These are phyloP conservation scores for Pouteria campechiana DNA, from an alignment of 179 eudicot genomes.

Conservation along the genomic window DNA sequence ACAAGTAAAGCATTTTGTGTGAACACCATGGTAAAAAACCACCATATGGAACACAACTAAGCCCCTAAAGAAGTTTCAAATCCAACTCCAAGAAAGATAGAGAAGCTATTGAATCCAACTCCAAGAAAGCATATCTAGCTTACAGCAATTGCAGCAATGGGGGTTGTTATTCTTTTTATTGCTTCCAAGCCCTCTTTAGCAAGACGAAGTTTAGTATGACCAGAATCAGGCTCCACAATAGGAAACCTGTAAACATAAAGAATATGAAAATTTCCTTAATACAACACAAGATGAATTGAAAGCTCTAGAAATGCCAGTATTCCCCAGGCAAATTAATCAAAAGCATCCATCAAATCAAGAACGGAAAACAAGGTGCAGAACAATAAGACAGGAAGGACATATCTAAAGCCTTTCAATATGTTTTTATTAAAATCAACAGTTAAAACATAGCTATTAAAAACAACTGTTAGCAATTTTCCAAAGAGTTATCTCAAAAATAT, in stretches of 20 bases:
- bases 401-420: too few species aligned
- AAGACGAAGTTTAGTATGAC: constrained; percentile 89
- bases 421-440: too few species aligned
- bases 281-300: neutral
- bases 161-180: constrained; percentile 62
- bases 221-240: constrained; percentile 94
- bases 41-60: neutral
- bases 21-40: too few species aligned
- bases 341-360: neutral
- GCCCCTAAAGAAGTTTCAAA: too few species aligned
- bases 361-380: neutral
- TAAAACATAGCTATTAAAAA: too few species aligned
- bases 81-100: too few species aligned
- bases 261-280: too few species aligned
- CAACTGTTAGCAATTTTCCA: too few species aligned
- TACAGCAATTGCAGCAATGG: constrained; percentile 96
- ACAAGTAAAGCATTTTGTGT: too few species aligned
- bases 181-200: constrained; percentile 88
- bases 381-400: neutral
- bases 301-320: neutral
- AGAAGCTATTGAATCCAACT: too few species aligned
- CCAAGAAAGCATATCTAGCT: constrained; percentile 16
- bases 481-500: too few species aligned
- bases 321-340: neutral
- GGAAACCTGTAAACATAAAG: constrained; percentile 57